A percentile compares a stretch with the other conserved stretches of the same genome.
phyloP scores from a whole-genome alignment of 2,329 filamentous ascomycete species.

The Trichoderma atroviride region DNA sequence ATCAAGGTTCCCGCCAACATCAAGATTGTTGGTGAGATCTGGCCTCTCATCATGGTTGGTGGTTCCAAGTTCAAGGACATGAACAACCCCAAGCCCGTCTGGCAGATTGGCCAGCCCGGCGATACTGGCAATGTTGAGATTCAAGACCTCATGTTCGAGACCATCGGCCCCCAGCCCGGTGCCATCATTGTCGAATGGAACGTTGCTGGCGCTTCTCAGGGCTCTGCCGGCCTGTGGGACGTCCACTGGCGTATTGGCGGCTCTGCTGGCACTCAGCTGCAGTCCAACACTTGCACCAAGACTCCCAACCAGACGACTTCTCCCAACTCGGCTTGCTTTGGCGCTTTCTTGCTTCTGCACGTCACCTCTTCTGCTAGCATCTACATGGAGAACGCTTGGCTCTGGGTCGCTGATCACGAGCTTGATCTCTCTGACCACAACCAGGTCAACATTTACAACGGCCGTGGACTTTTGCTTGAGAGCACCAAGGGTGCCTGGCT shows the following conservation, averaged over 20 bases:
- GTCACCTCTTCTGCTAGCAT: slow-evolving; percentile 64
- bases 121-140: slow-evolving; percentile 84
- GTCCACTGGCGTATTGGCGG: slow-evolving; percentile 94
- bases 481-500: slow-evolving; percentile 76
- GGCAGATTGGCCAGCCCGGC: slow-evolving; percentile 78
- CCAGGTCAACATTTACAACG: slow-evolving; percentile 86
- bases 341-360: slow-evolving; percentile 71
- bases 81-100: slow-evolving; percentile 77
- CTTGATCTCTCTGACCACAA: slow-evolving; percentile 73
- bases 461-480: slow-evolving; percentile 80
- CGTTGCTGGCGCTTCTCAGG: slow-evolving; percentile 66
- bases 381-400: slow-evolving; percentile 89
- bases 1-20: slow-evolving; percentile 75
- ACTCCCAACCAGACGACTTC: slow-evolving; percentile 64
- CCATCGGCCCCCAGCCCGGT: slow-evolving; percentile 78
- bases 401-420: slow-evolving; percentile 90
- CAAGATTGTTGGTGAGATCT: slow-evolving; percentile 88
- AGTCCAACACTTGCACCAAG: slow-evolving; percentile 79
- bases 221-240: slow-evolving; percentile 85
- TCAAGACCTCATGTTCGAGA: slow-evolving; percentile 83
- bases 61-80: slow-evolving; percentile 75
- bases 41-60: slow-evolving; percentile 84
- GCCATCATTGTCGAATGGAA: slow-evolving; percentile 95
- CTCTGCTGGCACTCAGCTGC: slow-evolving; percentile 78
- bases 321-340: slow-evolving; percentile 69